Evolutionary conservation across 805 yeast genomes (phyloP), one percentile per base, ranked within the genome.

Genomic region (Wickerhamiella qilinensis): DNA sequence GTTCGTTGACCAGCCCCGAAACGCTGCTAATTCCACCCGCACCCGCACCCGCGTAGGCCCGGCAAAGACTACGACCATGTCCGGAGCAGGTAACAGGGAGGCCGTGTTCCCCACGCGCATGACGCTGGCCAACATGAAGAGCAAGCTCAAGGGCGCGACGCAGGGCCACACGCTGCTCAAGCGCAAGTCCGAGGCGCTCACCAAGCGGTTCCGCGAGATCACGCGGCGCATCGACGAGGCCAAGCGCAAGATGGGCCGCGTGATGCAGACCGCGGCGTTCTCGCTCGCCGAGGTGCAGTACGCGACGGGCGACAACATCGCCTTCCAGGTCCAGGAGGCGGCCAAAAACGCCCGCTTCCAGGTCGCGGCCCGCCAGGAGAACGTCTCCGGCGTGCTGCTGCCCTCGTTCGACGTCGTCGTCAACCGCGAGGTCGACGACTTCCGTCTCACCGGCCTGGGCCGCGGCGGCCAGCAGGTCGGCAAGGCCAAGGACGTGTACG

Each of bases 401-500:
- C 97, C 98, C 19, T 84, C 86, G 43, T 91, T 88, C 50, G 95
- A 86, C 52, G 73, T 86, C 20, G 78, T 71, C 48, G 73, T 84
- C 43, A 81, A 85, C 54, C 84, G 81, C 45, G 73, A 75, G 9
- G 81, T 83, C 56, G 88, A 88, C 54, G 98, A 91, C 55, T 88
- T 88, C 68, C 83, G 83, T 59, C 67, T 88, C 73, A 88, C 97
- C 4, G 98, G 98, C 50, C 68, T 88, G 48, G 98, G 98, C 37
- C 73, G 96, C 59, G 98, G 98, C 62, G 97, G 98, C 46, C 97
- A 88, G 62, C 97, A 88, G 58, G 93, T 88, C 39, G 94, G 82
- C 60, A 79, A 78, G 59, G 96, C 97, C 41, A 85, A 86, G 60
- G 72, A 73, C 47, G 94, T 91, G 19, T 91, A 91, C 60, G 77